Evolutionary conservation across 805 yeast species (phyloP), one percentile per base, ranked within the genome.

Genomic region (Yarrowia yakushimensis): DNA sequence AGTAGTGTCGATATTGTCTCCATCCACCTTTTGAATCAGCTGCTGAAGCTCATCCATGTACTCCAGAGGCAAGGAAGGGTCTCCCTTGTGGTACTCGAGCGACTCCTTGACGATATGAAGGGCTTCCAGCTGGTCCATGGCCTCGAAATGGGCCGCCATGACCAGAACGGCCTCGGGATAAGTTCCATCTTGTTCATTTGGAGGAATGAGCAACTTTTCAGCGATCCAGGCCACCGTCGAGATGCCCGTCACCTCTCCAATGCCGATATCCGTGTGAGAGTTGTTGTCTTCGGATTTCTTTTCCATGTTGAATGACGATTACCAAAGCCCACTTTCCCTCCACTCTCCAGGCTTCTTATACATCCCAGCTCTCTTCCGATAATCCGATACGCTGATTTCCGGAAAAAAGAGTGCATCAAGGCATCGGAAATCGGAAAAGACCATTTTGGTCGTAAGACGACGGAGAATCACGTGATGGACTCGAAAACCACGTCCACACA

Each of bases 81-180:
- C 52, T 13, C 52, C 52, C 52, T 45, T 45, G 23, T 45, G 52
- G 36, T 45, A 45, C 36, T 45, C 52, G 5, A 45, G 17, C 7
- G 36, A 28, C 52, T 45, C 52, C 25, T 45, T 45, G 36, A 45
- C 36, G 10, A 45, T 45, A 30, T 45, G 52, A 11, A 45, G 15
- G 0, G 83, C 77, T 34, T 79, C 81, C 2, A 73, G 77, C 12
- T 66, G 67, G 4, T 74, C 52, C 66, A 78, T 66, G 31, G 66
- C 66, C 33, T 72, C 75, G 50, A 77, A 73, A 65, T 77, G 79
- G 27, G 75, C 78, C 62, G 78, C 71, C 74, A 81, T 76, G 66
- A 73, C 79, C 17, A 75, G 67, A n/a, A 68, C 48, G 37, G 65
- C 66, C 22, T 62, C 60, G 11, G 60, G 43, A 33, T 52, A 52